phyloP scores from a whole-genome alignment of 2,329 filamentous ascomycete species.

The Stagonosporopsis cucurbitacearum region DNA sequence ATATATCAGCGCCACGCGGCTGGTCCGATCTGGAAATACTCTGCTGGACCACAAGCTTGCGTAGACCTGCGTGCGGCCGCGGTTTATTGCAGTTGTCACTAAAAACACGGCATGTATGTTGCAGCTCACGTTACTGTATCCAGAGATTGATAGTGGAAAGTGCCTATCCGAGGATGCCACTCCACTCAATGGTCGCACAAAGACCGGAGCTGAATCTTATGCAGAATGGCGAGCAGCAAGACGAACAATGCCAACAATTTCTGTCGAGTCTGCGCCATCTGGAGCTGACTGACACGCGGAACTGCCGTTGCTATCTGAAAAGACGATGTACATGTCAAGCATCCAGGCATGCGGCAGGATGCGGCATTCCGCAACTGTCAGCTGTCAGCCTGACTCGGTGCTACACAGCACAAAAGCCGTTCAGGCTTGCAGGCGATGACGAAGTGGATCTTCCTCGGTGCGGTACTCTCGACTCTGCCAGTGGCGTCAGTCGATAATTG shows the following conservation, averaged over 20 bases:
- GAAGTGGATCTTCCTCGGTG: neutral
- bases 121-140: neutral
- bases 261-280: neutral
- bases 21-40: neutral
- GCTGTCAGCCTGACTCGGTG: constrained; percentile 29
- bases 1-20: neutral
- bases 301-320: neutral
- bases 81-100: neutral
- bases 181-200: constrained; percentile 1
- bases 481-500: constrained; percentile 14
- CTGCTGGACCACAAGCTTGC: neutral
- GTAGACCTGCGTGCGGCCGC: too few species aligned
- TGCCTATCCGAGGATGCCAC: neutral
- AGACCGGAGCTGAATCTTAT: neutral
- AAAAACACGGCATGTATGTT: neutral
- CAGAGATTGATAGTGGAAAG: neutral
- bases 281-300: neutral
- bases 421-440: constrained; percentile 1
- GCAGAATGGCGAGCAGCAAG: neutral
- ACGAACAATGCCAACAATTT: neutral
- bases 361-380: constrained; percentile 25
- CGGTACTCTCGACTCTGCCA: constrained; percentile 5
- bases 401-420: constrained; percentile 2
- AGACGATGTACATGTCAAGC: neutral
- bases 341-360: neutral